These are phyloP conservation scores for Pugionium cornutum DNA, from an alignment of 345 rosid species.

Conservation along the genomic window DNA sequence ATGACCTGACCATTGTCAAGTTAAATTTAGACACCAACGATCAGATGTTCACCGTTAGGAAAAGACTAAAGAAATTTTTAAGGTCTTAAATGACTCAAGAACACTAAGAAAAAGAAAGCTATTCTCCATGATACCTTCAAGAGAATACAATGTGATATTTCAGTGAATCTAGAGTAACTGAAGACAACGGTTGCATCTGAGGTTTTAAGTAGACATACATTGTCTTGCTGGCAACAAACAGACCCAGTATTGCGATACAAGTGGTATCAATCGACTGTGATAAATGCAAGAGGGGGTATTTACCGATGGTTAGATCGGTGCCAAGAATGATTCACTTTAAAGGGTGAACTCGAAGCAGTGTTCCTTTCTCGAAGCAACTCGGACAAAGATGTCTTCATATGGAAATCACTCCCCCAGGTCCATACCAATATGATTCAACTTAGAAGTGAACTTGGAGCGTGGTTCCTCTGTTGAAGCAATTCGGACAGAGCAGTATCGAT, in stretches of 20 bases:
- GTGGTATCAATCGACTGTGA: conserved; percentile 27
- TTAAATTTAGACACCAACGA: conserved; percentile 27
- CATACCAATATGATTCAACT: conserved; percentile 36
- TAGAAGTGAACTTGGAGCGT: conserved; percentile 46
- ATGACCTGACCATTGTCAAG: conserved; percentile 1
- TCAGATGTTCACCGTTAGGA: conserved; percentile 24
- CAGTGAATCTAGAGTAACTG: conserved; percentile 15
- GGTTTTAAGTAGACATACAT: conserved; percentile 13
- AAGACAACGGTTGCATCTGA: conserved; percentile 16
- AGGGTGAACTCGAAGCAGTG: conserved; percentile 43
- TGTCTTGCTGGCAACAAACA: conserved; percentile 16
- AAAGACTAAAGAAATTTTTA: conserved; percentile 11
- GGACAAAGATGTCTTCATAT: conserved; percentile 49
- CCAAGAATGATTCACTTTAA: conserved; percentile 41
- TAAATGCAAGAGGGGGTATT: conserved; percentile 16
- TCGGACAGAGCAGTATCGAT: conserved; percentile 58
- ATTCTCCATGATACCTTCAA: not conserved
- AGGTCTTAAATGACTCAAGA: conserved; percentile 2
- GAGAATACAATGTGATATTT: conserved; percentile 7
- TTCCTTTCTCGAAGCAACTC: conserved; percentile 48
- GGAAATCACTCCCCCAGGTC: conserved; percentile 28
- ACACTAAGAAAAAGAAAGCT: not conserved
- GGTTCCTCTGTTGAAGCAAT: conserved; percentile 49
- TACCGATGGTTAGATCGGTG: conserved; percentile 27
- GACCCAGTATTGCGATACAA: conserved; percentile 6